Base-by-base conservation (phyloP, 129 eudicot species). In the Helichrysum umbraculigerum region DNA sequence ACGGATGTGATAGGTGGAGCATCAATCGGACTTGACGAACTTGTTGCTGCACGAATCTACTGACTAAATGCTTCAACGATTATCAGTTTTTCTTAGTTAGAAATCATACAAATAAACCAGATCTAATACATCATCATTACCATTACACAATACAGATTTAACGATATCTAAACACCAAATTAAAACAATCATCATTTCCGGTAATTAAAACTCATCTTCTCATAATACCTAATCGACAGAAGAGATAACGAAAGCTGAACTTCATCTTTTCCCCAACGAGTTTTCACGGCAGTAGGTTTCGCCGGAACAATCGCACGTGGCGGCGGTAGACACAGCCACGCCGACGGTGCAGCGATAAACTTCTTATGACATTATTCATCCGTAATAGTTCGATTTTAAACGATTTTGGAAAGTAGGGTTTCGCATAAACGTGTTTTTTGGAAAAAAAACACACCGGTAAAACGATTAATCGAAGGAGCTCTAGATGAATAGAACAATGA, bases 211-310 rank as follows among this genome's bases (percentile, higher is more conserved):
- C 79, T 86, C 98, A 92, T 86, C 89, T 86, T 92, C 95, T 88
- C 96, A 50, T 76, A 92, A 76, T 83, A 90, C 75, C 91, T 83
- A 70, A 92, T 92, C 30, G 96, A 90, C 7, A 92, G 90, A 63
- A 92, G 83, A 47, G 94, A 90, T 1, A 90, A 83, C 21, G 96
- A 92, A 11, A 92, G 84, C 52, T 90, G 83, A 73, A 90, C 92
- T 88, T 92, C 98, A 44, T 92, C 98, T 83, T 88, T 92, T 14
- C 98, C 98, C 96, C 96, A 90, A 61, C 95, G 87, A 29, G 85
- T 86, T 51, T 81, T 85, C 44, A 50, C 76, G 29, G 79, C 70
- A 56, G 71, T 66, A 58, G 81, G 71, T 19, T 64, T 77, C 72
- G 80, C 74, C 81, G 84, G 71, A 30, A 59, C 78, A 44, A 77